Evolutionary conservation across 2,329 filamentous ascomycete genomes (phyloP).

Genomic region (Aspergillus arachidicola): DNA sequence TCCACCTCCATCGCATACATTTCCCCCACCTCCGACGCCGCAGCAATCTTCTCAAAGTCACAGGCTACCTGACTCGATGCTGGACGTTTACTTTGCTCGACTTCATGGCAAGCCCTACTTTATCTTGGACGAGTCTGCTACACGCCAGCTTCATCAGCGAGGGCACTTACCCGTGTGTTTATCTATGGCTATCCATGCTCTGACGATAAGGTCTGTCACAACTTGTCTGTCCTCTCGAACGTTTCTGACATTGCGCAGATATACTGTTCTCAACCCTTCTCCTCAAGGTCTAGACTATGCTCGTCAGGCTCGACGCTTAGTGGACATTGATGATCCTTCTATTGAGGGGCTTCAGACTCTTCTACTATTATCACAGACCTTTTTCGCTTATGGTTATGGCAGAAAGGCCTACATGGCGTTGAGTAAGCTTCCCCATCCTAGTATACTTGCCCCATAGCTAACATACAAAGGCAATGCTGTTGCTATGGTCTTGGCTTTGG

Average conservation of each 20-base stretch:
- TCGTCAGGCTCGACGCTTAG: conserved; percentile 65
- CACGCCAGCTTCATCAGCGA: conserved; percentile 70
- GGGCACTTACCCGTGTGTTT: conserved; percentile 62
- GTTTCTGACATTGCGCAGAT: conserved; percentile 52
- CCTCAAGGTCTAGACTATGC: conserved; percentile 74
- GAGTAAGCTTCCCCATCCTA: conserved; percentile 52
- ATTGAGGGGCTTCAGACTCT: conserved; percentile 77
- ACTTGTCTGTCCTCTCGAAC: conserved; percentile 22
- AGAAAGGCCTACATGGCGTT: conserved; percentile 88
- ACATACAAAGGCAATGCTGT: conserved; percentile 65
- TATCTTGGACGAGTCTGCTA: conserved; percentile 75
- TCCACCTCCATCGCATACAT: conserved; percentile 18
- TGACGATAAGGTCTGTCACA: conserved; percentile 60
- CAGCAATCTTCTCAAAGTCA: conserved; percentile 44
- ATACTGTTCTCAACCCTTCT: conserved; percentile 70
- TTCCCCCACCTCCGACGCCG: conserved; percentile 13
- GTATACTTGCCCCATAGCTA: background rate
- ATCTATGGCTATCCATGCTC: conserved; percentile 57
- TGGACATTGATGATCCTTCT: conserved; percentile 80
- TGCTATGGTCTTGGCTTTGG: conserved; percentile 80
- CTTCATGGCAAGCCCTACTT: conserved; percentile 82
- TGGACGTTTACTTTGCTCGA: conserved; percentile 78
- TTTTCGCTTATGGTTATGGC: conserved; percentile 74
- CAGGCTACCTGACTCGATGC: conserved; percentile 60
- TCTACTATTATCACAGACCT: conserved; percentile 73